Evolutionary conservation across 495 filamentous ascomycete genomes (phyloP), one percentile per base, ranked within the genome.

Genomic region (Annulohypoxylon nitens): DNA sequence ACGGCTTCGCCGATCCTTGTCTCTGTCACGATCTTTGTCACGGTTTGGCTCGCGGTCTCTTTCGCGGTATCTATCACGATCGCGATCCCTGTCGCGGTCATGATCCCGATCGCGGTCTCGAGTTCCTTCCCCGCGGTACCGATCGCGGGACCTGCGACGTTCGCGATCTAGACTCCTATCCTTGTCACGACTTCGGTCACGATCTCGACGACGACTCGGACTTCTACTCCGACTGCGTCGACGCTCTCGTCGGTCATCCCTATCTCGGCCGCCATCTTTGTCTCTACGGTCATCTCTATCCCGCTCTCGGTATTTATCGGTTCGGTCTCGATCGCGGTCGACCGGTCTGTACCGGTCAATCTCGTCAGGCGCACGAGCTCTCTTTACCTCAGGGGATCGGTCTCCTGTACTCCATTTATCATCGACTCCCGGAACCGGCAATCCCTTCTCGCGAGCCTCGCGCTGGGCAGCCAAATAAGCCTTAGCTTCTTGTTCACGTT

Each of bases 401-500:
- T 83, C 83, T 18, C 79, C 82, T 2, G 78, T 70, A 33, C 70
- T 78, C 41, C 82, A 75, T 41, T 78, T 80, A 71, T 86, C 84
- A 39, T 85, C 81, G 34, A 84, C 76, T 2, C 83, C 83, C 1
- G 83, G 83, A 11, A 84, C 66, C 2, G 86, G 84, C 43, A 86
- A 62, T 14, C 86, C 86, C 59, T 87, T 87, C 54, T 80, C 85
- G 10, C 81, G 78, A 18, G 86, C 86, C 60, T 86, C 85, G 51
- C 84, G 84, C 55, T 86, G 84, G 4, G 83, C 85, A 8, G 85
- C 86, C 14, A 87, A 78, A 69, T 88, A 88, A 12, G 83, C 84
- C 69, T 86, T 88, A n/a, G 86, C 86, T 78, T 88, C 86, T 61
- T 84, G 81, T 64, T 88, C 86, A n/a, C 86, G 84, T 65, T 86